Evolutionary conservation across 202 grass and related monocot genomes (phyloP).

Genomic region (Miscanthus sacchariflorus): DNA sequence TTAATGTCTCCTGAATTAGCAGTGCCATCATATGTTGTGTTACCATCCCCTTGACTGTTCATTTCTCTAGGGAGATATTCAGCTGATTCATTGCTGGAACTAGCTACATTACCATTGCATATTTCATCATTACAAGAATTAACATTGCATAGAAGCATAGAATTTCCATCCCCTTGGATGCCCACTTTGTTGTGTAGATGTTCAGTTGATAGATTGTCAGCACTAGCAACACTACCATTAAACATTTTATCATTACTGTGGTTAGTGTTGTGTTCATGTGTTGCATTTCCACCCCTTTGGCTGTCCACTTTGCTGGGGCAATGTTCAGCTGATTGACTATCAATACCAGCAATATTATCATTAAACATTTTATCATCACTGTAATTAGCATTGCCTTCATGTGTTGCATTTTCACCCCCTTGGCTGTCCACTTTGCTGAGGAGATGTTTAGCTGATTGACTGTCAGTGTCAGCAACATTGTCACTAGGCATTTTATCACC

Average conservation of each 20-base stretch:
- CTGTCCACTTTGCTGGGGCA: no score
- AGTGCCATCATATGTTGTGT: not conserved
- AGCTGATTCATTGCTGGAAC: conserved; percentile 6
- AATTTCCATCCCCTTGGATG: not conserved
- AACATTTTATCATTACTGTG: not conserved
- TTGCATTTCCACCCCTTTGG: no score
- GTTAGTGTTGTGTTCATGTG: no score
- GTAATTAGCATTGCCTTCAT: not conserved
- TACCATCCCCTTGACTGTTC: not conserved
- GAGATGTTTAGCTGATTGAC: no score
- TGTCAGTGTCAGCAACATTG: no score
- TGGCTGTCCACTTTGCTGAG: not conserved
- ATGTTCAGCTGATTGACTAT: conserved; percentile 10
- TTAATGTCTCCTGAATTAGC: not conserved
- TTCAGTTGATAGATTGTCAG: conserved; percentile 28
- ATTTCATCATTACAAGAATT: not conserved
- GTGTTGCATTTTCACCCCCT: no score
- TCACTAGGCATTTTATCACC: no score
- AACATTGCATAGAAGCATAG: not conserved
- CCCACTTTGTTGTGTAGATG: not conserved
- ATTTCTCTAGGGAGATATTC: not conserved
- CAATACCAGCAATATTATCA: conserved; percentile 19
- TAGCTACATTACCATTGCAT: conserved; percentile 29
- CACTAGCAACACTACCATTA: conserved; percentile 20
- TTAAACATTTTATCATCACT: conserved; percentile 18